These are phyloP conservation scores for Xylariaceae sp. DNA, from an alignment of 2,329 filamentous ascomycete genomes.

Conservation along the genomic window DNA sequence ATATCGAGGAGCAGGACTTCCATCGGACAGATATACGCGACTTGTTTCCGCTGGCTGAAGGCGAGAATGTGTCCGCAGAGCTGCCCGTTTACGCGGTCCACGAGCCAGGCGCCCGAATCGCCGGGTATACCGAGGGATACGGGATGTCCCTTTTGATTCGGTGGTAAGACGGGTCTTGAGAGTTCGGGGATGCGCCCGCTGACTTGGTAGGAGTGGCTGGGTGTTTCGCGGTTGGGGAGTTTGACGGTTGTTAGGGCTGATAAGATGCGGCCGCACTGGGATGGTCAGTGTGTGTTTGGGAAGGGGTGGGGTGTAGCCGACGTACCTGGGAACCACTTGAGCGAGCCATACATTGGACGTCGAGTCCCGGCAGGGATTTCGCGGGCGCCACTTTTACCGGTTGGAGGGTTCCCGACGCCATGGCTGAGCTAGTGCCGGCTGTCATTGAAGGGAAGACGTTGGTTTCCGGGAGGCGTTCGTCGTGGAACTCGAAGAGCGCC, in stretches of 20 bases:
- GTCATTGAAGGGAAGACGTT: constrained; percentile 58
- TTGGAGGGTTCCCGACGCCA: constrained; percentile 35
- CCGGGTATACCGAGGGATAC: constrained; percentile 65
- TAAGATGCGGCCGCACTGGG: constrained; percentile 66
- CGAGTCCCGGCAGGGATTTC: constrained; percentile 62
- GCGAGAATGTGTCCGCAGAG: constrained; percentile 89
- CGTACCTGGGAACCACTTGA: constrained; percentile 66
- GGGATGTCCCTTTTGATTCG: constrained; percentile 16
- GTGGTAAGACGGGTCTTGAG: constrained; percentile 15
- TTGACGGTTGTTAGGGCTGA: constrained; percentile 78
- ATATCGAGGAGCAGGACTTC: constrained; percentile 84
- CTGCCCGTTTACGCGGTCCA: constrained; percentile 70
- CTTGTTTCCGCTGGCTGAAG: constrained; percentile 72
- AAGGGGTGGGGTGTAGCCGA: not conserved
- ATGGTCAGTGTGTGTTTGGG: not conserved
- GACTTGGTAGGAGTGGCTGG: constrained; percentile 65
- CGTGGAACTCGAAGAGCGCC: constrained; percentile 78
- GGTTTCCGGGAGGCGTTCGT: constrained; percentile 62
- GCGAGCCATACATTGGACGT: constrained; percentile 83
- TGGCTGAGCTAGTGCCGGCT: constrained; percentile 30
- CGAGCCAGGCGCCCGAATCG: constrained; percentile 89
- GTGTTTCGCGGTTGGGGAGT: constrained; percentile 75
- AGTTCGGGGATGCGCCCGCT: constrained; percentile 36
- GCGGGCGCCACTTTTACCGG: constrained; percentile 56
- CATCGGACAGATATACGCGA: constrained; percentile 94